phyloP scores from a whole-genome alignment of 441 rosid genomes.

The Eruca vesicaria region DNA sequence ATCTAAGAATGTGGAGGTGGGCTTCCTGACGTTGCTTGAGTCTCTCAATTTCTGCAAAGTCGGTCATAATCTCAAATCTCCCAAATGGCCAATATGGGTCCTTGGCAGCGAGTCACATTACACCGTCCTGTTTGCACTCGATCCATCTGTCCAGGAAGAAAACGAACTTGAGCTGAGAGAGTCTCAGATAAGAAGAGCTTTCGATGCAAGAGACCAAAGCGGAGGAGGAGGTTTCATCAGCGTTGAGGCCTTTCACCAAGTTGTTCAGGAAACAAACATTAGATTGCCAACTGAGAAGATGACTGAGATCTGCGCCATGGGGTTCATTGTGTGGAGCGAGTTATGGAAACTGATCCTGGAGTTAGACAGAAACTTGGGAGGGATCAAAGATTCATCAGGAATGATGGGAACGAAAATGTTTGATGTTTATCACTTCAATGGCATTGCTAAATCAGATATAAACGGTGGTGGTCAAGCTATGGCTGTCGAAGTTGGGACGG shows the following conservation, averaged over 20 bases:
- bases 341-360: constrained; percentile 92
- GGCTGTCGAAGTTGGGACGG: constrained; percentile 44
- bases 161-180: constrained; percentile 94
- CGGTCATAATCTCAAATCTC: constrained; percentile 87
- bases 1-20: constrained; percentile 81
- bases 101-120: constrained; percentile 98
- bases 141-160: constrained; percentile 86
- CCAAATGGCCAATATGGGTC: constrained; percentile 99
- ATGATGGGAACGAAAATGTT: constrained; percentile 95
- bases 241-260: constrained; percentile 91
- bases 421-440: constrained; percentile 93
- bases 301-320: constrained; percentile 67
- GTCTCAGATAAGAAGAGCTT: constrained; percentile 80
- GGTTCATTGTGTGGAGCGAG: constrained; percentile 95
- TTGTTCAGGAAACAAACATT: constrained; percentile 60
- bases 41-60: constrained; percentile 95
- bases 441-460: constrained; percentile 91
- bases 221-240: constrained; percentile 97
- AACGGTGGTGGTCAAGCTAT: constrained; percentile 57
- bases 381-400: constrained; percentile 87
- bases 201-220: constrained; percentile 92
- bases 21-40: constrained; percentile 91
- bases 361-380: constrained; percentile 73
- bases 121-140: constrained; percentile 89
- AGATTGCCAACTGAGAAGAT: constrained; percentile 69